These are phyloP conservation scores for Sambucus nigra DNA, from an alignment of 129 eudicot genomes.

Conservation along the genomic window DNA sequence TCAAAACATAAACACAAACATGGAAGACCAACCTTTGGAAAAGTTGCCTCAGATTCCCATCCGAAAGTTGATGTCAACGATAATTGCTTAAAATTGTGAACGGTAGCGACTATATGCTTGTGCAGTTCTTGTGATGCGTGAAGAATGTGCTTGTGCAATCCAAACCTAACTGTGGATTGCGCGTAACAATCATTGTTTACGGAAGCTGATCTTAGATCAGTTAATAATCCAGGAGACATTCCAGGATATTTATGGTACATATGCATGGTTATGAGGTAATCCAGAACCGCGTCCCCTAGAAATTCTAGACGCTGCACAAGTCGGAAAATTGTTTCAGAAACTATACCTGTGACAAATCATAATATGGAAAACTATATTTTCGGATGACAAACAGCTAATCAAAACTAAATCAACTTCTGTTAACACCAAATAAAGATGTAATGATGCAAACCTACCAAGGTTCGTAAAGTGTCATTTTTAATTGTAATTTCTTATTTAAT, in stretches of 20 bases:
- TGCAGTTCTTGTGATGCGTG: constrained; percentile 64
- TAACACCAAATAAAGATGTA: no score
- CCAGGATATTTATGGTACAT: constrained; percentile 59
- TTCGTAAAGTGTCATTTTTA: no score
- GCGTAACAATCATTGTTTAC: constrained; percentile 90
- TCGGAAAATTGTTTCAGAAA: neutral
- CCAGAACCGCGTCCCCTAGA: constrained; percentile 88
- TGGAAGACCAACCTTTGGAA: constrained; percentile 56
- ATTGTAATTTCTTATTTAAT: no score
- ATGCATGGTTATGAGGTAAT: constrained; percentile 53
- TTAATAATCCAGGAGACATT: constrained; percentile 66
- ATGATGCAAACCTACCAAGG: no score
- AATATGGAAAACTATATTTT: neutral
- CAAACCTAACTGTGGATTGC: constrained; percentile 43
- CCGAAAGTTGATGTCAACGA: constrained; percentile 41
- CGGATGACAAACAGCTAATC: no score
- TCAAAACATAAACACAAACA: neutral
- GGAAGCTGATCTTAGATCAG: constrained; percentile 83
- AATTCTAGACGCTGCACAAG: constrained; percentile 68
- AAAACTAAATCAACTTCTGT: no score
- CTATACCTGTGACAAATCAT: neutral
- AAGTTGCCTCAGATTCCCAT: constrained; percentile 53
- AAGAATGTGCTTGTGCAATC: constrained; percentile 61
- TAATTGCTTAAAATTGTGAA: constrained; percentile 22
- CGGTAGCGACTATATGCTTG: constrained; percentile 28